Evolutionary conservation across 2,329 filamentous ascomycete genomes (phyloP), one percentile per base, ranked within the genome.

Genomic region (Aureobasidium musti): DNA sequence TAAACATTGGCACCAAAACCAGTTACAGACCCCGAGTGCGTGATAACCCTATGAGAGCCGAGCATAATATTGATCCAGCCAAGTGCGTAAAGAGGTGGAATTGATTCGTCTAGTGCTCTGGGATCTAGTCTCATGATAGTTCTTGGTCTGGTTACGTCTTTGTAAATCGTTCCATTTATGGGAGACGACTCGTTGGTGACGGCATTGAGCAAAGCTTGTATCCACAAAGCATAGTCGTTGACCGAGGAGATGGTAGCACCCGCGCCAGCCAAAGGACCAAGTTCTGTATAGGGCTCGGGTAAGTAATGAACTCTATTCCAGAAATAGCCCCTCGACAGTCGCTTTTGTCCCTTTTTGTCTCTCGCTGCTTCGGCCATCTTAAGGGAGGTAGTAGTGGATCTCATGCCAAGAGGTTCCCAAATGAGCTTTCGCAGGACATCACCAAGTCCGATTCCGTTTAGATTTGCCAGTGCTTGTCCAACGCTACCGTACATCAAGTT

Each of bases 401-500:
- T 52, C 49, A 52, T 52, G 17, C 49, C 49, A 19, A 52, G 33
- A 5, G 49, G 49, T n/a, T 52, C 49, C 49, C 49, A 52, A 7
- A 52, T 52, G 3, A 52, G 49, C 28, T 35, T 52, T 19, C 3
- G 5, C 19, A 52, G 30, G 5, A 33, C 7, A 33, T 52, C 49
- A n/a, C 49, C 49, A 4, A 52, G 35, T 3, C 4, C 10, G 6
- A 52, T 28, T 0, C 28, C 17, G 5, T 28, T 80, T 1, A 82
- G 70, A 2, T 73, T 79, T 72, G 84, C 78, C 5, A 83, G 71
- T 3, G 77, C 74, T 70, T 84, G 78, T 21, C 79, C 74, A 0
- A 80, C 79, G 0, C 79, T 79, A 39, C 79, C 77, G 71, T 77
- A 86, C 80, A 85, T 82, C 23, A 82, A 73, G 70, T 86, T 86